These are phyloP conservation scores for Penicillium paneum DNA, from an alignment of 2,329 filamentous ascomycete genomes.

Conservation along the genomic window DNA sequence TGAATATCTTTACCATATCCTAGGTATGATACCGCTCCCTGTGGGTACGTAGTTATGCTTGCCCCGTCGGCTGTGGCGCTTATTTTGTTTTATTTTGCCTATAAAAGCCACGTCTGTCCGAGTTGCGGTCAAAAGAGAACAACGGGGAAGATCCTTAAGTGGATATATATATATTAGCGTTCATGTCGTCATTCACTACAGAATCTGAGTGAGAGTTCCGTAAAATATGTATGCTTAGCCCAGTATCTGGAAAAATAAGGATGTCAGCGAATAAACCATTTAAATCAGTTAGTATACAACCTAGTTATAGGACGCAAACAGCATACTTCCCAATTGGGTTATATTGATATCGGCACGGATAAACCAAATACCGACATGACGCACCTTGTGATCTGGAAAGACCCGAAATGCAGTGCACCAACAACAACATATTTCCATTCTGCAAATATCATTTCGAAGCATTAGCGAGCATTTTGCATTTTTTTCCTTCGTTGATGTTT, in stretches of 20 bases:
- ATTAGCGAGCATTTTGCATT: background rate
- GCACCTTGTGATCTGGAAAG: background rate
- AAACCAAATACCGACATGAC: conserved; percentile 8
- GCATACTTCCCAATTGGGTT: conserved; percentile 7
- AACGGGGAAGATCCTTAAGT: background rate
- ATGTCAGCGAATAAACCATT: background rate
- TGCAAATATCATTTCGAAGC: background rate
- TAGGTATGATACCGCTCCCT: too few relatives aligned
- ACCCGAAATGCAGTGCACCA: background rate
- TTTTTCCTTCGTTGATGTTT: background rate
- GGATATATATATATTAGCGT: background rate
- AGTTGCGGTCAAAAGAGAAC: background rate
- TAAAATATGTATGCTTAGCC: accelerated
- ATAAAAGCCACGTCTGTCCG: background rate
- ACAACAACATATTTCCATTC: background rate
- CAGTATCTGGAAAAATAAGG: background rate
- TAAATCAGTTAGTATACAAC: background rate
- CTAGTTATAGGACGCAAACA: background rate
- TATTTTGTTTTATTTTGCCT: background rate
- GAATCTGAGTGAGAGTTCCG: background rate
- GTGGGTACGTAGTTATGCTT: background rate
- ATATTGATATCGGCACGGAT: conserved; percentile 6
- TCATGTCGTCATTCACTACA: background rate
- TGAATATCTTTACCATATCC: background rate
- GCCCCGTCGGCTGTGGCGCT: accelerated